Conservation (phyloP, 2,329 filamentous ascomycete genomes). For the Beauveria pseudobassiana region DNA sequence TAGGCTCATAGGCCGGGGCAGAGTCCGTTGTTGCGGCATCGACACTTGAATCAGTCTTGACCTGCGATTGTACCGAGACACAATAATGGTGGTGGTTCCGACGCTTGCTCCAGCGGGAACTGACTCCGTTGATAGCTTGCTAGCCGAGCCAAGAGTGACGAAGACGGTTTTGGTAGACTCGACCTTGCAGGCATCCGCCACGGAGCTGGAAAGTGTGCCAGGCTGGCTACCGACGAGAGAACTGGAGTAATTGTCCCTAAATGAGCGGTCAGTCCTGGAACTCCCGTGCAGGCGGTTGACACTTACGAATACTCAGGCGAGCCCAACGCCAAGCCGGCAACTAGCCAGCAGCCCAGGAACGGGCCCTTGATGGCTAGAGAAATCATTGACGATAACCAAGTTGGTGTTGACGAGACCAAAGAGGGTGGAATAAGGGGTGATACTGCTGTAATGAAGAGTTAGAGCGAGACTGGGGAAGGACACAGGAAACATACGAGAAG, state of each 20-base stretch:
- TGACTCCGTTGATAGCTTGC: conserved; percentile 11
- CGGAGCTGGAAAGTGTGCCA: conserved; percentile 15
- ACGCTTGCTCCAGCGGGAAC: conserved; percentile 12
- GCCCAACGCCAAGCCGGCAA: not conserved
- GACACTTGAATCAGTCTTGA: not conserved
- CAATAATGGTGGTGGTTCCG: conserved; percentile 23
- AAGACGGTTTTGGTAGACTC: conserved; percentile 37
- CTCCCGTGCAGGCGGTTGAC: not conserved
- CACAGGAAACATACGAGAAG: not conserved
- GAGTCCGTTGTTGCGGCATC: conserved; percentile 1
- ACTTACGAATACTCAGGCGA: conserved; percentile 9
- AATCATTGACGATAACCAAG: conserved; percentile 5
- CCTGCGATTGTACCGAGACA: conserved; percentile 10
- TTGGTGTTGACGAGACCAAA: not conserved
- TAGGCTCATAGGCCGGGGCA: not conserved
- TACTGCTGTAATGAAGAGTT: not conserved
- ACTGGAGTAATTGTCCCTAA: not conserved
- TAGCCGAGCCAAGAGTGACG: conserved; percentile 36
- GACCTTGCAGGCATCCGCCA: conserved; percentile 3
- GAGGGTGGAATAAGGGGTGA: not conserved
- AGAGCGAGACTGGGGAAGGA: not conserved
- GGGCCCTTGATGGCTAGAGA: not conserved
- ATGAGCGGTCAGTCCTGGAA: not conserved
- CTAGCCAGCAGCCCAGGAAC: conserved; percentile 2
- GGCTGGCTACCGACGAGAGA: not conserved